Evolutionary conservation across 2,329 filamentous ascomycete genomes (phyloP).

Genomic region (Trichoderma sp.): DNA sequence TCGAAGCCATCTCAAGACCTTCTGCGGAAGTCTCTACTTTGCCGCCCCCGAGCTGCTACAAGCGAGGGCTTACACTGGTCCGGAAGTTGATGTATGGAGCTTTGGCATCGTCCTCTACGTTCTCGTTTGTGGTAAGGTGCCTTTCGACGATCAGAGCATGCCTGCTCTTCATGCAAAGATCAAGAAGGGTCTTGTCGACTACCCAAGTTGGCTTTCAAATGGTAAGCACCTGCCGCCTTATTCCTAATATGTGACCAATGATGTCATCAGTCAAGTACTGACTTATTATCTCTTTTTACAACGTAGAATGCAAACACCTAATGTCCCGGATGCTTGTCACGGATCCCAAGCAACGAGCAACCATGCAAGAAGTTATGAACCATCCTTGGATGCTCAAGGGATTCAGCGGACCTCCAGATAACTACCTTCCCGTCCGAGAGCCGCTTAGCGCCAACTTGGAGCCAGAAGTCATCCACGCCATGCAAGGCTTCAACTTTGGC

Average conservation of each 20-base stretch:
- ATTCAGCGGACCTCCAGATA: conserved; percentile 83
- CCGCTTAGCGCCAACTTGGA: conserved; percentile 86
- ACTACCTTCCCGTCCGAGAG: conserved; percentile 81
- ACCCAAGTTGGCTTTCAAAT: conserved; percentile 87
- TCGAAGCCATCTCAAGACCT: conserved; percentile 84
- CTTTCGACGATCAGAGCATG: conserved; percentile 99
- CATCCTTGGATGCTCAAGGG: conserved; percentile 97
- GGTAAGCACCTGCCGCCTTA: conserved; percentile 60
- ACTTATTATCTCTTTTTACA: background rate
- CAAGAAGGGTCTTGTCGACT: conserved; percentile 95
- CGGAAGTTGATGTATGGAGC: conserved; percentile 98
- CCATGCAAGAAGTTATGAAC: conserved; percentile 86
- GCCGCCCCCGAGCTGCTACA: conserved; percentile 93
- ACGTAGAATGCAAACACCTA: conserved; percentile 84
- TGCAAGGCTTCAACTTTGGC: conserved; percentile 98
- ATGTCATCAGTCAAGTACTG: background rate
- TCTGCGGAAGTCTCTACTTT: conserved; percentile 97
- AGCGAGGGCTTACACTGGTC: conserved; percentile 90
- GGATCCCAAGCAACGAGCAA: conserved; percentile 84
- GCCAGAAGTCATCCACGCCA: conserved; percentile 79
- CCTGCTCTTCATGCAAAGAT: conserved; percentile 97
- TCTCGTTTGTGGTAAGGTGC: conserved; percentile 94
- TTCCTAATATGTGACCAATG: background rate
- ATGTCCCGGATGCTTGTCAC: conserved; percentile 96
- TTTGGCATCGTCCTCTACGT: conserved; percentile 98